Evolutionary conservation across 495 filamentous ascomycete species (phyloP).

Genomic region (Aspergillus biplanus): DNA sequence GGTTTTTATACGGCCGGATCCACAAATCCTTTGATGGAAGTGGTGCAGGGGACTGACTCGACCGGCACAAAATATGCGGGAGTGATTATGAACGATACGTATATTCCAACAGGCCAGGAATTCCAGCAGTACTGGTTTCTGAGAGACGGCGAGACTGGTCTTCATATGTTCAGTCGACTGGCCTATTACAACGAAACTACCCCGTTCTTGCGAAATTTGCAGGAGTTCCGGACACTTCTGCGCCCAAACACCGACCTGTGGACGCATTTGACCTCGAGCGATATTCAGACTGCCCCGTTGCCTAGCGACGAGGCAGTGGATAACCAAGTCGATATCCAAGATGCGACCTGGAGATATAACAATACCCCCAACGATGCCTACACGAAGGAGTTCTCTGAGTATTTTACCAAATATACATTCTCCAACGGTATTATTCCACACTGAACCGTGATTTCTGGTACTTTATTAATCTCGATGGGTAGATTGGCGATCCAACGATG

Average conservation of each 20-base stretch:
- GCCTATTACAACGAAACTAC: slow-evolving; percentile 56
- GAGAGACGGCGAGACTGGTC: slow-evolving; percentile 56
- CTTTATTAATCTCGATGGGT: too few species aligned
- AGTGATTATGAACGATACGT: slow-evolving; percentile 55
- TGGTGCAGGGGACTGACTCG: slow-evolving; percentile 53
- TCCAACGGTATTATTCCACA: slow-evolving; percentile 32
- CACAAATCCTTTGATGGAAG: slow-evolving; percentile 45
- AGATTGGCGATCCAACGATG: slow-evolving; percentile 55
- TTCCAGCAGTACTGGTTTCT: slow-evolving; percentile 63
- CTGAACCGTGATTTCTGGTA: background rate
- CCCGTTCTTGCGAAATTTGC: slow-evolving; percentile 56
- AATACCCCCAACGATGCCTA: slow-evolving; percentile 55
- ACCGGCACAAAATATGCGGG: slow-evolving; percentile 52
- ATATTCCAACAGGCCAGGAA: slow-evolving; percentile 52
- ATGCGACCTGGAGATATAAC: slow-evolving; percentile 59
- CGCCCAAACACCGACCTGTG: slow-evolving; percentile 57
- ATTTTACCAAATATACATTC: slow-evolving; percentile 65
- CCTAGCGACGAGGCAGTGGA: slow-evolving; percentile 48
- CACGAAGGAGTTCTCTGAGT: slow-evolving; percentile 54
- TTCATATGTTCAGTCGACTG: slow-evolving; percentile 58
- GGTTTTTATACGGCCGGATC: slow-evolving; percentile 56
- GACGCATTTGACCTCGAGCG: slow-evolving; percentile 57
- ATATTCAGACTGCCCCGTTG: slow-evolving; percentile 54
- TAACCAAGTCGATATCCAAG: slow-evolving; percentile 53
- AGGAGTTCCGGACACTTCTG: slow-evolving; percentile 60